Evolutionary conservation across 1,139 yeast species (phyloP).

Genomic region (Arxiozyma telluris): DNA sequence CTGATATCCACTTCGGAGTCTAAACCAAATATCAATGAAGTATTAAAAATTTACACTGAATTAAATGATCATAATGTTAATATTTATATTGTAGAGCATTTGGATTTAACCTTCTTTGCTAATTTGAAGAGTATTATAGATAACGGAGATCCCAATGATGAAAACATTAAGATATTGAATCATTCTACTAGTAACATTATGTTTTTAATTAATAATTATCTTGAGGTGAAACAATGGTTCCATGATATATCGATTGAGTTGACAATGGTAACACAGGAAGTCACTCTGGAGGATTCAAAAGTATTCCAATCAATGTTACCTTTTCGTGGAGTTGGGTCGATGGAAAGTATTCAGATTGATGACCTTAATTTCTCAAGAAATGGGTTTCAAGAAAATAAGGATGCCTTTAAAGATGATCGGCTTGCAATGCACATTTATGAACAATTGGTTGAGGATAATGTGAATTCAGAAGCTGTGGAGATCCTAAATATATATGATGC

Average conservation of each 20-base stretch:
- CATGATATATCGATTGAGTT: conserved; percentile 56
- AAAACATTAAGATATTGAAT: conserved; percentile 25
- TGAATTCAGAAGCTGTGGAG: conserved; percentile 38
- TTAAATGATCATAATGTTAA: conserved; percentile 23
- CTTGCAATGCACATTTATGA: neutral
- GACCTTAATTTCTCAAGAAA: neutral
- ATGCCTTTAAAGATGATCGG: conserved; percentile 22
- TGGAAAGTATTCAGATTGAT: conserved; percentile 28
- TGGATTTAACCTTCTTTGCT: conserved; percentile 27
- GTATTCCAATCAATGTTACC: conserved; percentile 56
- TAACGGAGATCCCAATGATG: conserved; percentile 15
- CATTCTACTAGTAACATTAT: conserved; percentile 25
- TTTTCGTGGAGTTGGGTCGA: conserved; percentile 35
- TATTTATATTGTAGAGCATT: conserved; percentile 23
- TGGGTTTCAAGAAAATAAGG: conserved; percentile 5
- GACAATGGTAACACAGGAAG: conserved; percentile 58
- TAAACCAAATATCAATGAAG: conserved; percentile 21
- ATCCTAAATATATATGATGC: conserved; percentile 38
- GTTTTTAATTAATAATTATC: conserved; percentile 54
- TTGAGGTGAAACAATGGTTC: conserved; percentile 62
- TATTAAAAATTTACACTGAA: conserved; percentile 26
- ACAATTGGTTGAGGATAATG: conserved; percentile 32
- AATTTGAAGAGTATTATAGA: conserved; percentile 14
- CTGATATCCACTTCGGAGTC: conserved; percentile 7
- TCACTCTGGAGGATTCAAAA: conserved; percentile 66